Evolutionary conservation across 164 flowering plant species (phyloP), one percentile per base, ranked within the genome.

Genomic region (Warburgia ugandensis): DNA sequence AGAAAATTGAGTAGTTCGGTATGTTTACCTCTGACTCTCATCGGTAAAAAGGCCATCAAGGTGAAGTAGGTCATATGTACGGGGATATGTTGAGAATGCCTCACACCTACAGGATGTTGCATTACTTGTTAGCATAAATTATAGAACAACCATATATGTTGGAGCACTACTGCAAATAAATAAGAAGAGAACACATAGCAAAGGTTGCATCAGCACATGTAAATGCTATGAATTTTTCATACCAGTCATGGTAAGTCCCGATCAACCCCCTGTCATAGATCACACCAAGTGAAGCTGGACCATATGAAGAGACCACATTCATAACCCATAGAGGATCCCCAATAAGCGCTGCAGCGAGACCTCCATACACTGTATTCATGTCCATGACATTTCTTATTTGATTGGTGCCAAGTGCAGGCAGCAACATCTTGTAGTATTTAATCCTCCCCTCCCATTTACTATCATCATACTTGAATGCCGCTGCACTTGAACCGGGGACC

Each of bases 21-120:
- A n/a, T 2, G 3, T 54, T 55, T 70, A 91, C 98, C 99, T 79
- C 57, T 92, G 99, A 64, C 92, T 82, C 65, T 92, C 99, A 16
- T 81, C 73, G 20, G 89, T 82, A 52, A 94, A 84, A 46, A 89
- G 94, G 27, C 91, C 86, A 66, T 88, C 97, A n/a, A 83, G 65
- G 63, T 94, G 99, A 55, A 94, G 86, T 50, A 94, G 94, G 73
- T 94, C 99, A 52, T 94, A 94, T 2, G 97, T 94, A 62, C 99
- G 74, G 54, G 99, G 99, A 68, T 94, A 89, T 16, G 99, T 89
- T 6, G 99, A 94, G 66, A 94, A 94, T 17, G 97, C 94, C 70
- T 94, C 99, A 66, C 99, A 89, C 95, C 99, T 92, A 52, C 48
- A 36, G 64, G 51, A 59, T 16, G 42, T 5, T 8, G 44, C 31